Conservation (phyloP, 176 grass and related monocot species). For the Alopecurus myosuroides region DNA sequence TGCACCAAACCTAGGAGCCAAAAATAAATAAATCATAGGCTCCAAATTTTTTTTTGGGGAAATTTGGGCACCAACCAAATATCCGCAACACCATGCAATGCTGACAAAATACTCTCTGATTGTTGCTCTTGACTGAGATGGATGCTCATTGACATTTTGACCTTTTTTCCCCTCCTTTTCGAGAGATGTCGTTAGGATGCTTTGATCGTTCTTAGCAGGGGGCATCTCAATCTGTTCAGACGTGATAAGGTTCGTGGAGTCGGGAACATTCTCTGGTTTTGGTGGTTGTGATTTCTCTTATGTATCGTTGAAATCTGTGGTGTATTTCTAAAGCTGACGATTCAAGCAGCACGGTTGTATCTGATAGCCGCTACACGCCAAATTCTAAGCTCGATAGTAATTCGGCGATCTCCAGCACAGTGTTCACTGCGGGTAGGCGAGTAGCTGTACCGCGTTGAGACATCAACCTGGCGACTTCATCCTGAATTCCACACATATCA, state of each 20-base stretch:
- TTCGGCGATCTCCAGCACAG: background rate
- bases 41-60: background rate
- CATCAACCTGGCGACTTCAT: background rate
- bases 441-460: background rate
- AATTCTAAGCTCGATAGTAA: background rate
- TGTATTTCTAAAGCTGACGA: background rate
- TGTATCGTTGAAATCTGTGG: too few species aligned
- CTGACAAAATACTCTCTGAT: background rate
- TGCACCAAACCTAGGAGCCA: background rate
- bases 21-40: background rate
- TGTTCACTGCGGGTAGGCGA: background rate
- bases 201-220: background rate
- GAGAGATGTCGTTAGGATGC: background rate
- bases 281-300: too few species aligned
- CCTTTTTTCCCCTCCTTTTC: background rate
- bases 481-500: background rate
- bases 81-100: background rate
- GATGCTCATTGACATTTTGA: conserved; percentile 18
- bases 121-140: background rate
- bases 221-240: background rate
- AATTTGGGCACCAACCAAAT: background rate
- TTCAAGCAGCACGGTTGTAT: background rate
- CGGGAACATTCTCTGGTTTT: too few species aligned
- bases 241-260: too few species aligned
- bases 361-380: background rate